These are phyloP conservation scores for Phytophthora fragariaefolia DNA, from an alignment of 352 stramenopile genomes.

Conservation along the genomic window DNA sequence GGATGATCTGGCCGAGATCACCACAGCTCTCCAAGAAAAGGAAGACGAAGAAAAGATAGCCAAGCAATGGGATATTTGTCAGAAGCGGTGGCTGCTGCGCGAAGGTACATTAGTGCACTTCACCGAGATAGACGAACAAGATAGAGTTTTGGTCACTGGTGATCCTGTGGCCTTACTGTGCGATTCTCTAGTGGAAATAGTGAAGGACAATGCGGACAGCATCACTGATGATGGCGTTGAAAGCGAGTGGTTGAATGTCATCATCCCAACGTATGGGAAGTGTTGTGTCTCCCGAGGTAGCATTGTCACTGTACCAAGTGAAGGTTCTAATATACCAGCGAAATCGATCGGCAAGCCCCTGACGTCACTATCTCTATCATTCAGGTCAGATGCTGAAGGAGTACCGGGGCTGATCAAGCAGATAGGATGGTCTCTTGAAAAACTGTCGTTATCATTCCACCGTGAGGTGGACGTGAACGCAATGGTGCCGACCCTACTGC, in stretches of 20 bases:
- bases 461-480: constrained; percentile 22
- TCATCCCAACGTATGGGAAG: constrained; percentile 13
- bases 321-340: not conserved
- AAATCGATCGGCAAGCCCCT: not conserved
- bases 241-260: not conserved
- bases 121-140: not conserved
- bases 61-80: constrained; percentile 11
- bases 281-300: constrained; percentile 7
- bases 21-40: constrained; percentile 9
- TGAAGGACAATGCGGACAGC: constrained; percentile 1
- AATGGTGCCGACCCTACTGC: constrained; percentile 14
- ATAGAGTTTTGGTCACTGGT: constrained; percentile 1
- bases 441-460: constrained; percentile 23
- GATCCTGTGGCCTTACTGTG: not conserved
- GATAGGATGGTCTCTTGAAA: constrained; percentile 23
- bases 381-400: constrained; percentile 1
- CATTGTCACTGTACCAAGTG: not conserved
- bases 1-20: constrained; percentile 11
- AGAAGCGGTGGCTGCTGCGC: constrained; percentile 9
- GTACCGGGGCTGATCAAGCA: constrained; percentile 14
- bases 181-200: constrained; percentile 1
- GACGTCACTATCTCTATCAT: constrained; percentile 4
- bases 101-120: constrained; percentile 6
- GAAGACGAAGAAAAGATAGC: constrained; percentile 1
- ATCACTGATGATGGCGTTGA: not conserved